Evolutionary conservation across 805 yeast species (phyloP).

Genomic region (Schwanniomyces vanrijiae): DNA sequence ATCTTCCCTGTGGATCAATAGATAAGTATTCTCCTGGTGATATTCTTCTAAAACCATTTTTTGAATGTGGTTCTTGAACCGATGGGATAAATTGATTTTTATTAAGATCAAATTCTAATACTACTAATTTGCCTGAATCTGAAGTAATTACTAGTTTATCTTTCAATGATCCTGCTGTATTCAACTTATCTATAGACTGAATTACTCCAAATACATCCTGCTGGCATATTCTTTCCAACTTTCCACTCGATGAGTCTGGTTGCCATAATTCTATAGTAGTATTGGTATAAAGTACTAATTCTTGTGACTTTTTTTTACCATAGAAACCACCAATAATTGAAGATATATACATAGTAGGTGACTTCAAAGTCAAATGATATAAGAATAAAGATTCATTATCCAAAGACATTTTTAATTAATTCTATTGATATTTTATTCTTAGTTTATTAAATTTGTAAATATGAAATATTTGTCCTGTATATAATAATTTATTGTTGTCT

Average conservation of each 20-base stretch:
- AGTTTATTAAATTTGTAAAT: neutral
- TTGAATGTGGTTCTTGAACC: conserved; percentile 65
- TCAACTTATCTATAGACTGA: conserved; percentile 51
- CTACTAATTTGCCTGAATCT: conserved; percentile 72
- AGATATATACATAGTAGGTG: conserved; percentile 51
- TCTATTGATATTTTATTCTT: neutral
- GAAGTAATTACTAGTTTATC: conserved; percentile 70
- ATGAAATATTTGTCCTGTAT: neutral
- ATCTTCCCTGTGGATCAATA: conserved; percentile 71
- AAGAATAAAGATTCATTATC: conserved; percentile 43
- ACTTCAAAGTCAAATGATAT: conserved; percentile 70
- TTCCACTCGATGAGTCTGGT: conserved; percentile 57
- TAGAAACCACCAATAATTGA: conserved; percentile 72
- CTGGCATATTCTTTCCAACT: conserved; percentile 39
- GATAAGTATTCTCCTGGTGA: conserved; percentile 74
- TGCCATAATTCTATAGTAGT: conserved; percentile 54
- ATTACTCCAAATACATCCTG: conserved; percentile 61
- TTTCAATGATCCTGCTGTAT: conserved; percentile 49
- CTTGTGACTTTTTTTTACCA: conserved; percentile 54
- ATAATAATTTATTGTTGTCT: neutral
- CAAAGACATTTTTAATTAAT: conserved; percentile 10
- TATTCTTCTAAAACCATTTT: conserved; percentile 71
- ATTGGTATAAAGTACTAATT: conserved; percentile 58
- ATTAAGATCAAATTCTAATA: conserved; percentile 46
- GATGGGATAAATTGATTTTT: conserved; percentile 45